Conservation (phyloP, 2,329 filamentous ascomycete species). For the Alternaria postmessia region DNA sequence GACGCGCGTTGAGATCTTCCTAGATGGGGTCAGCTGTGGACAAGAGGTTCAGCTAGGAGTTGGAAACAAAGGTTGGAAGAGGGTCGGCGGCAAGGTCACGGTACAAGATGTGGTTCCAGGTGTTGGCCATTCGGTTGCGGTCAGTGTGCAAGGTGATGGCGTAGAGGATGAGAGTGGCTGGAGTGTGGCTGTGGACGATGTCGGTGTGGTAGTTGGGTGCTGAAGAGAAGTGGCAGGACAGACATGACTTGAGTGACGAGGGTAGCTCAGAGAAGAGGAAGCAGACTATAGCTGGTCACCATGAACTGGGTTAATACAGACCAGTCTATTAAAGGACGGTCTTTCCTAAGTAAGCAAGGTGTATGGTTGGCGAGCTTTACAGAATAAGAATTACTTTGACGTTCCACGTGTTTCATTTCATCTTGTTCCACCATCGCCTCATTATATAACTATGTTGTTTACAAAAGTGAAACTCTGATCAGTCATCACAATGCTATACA, state of each 20-base stretch:
- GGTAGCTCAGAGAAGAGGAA: neutral
- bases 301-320: neutral
- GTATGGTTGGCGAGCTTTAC: neutral
- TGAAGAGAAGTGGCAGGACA: neutral
- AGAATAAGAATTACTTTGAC: too few relatives aligned
- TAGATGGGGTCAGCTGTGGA: slow-evolving; percentile 27
- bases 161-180: slow-evolving; percentile 16
- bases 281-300: too few relatives aligned
- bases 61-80: slow-evolving; percentile 18
- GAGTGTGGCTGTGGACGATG: slow-evolving; percentile 26
- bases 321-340: neutral
- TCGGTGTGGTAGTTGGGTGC: slow-evolving; percentile 20
- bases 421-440: neutral
- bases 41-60: neutral
- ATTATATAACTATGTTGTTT: neutral
- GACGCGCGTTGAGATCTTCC: slow-evolving; percentile 26
- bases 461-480: neutral
- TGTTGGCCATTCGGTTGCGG: slow-evolving; percentile 18
- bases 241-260: neutral
- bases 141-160: slow-evolving; percentile 25
- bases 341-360: neutral
- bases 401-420: neutral
- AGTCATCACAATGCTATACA: neutral
- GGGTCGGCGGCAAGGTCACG: slow-evolving; percentile 13
- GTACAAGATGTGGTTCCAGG: slow-evolving; percentile 11